Base-by-base conservation (phyloP, 495 filamentous ascomycete species). In the Aspergillus funiculosus region DNA sequence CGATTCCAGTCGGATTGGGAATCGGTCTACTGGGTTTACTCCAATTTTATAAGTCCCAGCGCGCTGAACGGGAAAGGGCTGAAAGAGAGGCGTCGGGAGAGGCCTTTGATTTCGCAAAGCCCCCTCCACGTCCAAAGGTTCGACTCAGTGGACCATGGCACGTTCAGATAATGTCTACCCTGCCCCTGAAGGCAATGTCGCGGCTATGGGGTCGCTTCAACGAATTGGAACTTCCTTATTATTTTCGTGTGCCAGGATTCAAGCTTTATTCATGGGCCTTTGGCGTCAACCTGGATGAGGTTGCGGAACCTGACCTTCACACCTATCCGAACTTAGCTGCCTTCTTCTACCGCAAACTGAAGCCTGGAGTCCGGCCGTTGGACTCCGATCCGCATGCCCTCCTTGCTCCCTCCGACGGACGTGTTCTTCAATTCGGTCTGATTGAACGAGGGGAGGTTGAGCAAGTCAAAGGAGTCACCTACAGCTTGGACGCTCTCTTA, bases 391-490 rank as follows among this genome's bases (percentile, higher is more conserved):
- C 77, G 2, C 81, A 80, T 51, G 83, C 86, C 2, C 70, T 98
- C 7, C 63, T 97, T 2, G 87, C 89, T 0, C 92, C 92, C 9
- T 78, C 94, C 10, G 92, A 99, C 63, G 94, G 92, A 6, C 80
- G 82, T 38, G 74, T 99, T 20, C 72, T 99, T 11, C 92, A 97
- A 58, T 97, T 88, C 55, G 92, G 92, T 3, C 83, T 77, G 51
- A 95, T 99, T 44, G 83, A 92, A 52, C 77, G 85, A 38, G 91
- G 90, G 21, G 85, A 95, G 53, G 90, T 99, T n/a, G 92, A 97
- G 63, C 92, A 97, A 63, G 91, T 97, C 28, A 99, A 99, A 63
- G 92, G 92, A 34, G 91, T 97, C 76, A 97, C 89, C 3, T 99
- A 99, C 64, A 92, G 85, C 47, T 75, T 99, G 35, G 92, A 97